Evolutionary conservation across 805 yeast genomes (phyloP).

Genomic region (Lipomyces japonicus): DNA sequence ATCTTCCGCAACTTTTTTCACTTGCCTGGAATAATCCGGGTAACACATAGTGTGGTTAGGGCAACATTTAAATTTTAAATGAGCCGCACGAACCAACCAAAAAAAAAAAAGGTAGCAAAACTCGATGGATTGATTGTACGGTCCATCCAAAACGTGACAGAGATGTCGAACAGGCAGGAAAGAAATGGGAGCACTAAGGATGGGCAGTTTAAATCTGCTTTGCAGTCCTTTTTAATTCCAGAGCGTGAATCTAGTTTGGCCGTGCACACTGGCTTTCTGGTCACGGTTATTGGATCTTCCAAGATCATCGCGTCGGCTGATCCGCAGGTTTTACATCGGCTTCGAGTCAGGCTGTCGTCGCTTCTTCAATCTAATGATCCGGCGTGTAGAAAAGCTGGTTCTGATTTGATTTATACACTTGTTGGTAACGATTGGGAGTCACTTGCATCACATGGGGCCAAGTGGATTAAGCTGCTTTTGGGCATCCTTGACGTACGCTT

Average conservation of each 20-base stretch:
- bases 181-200: not conserved
- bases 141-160: no score
- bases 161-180: no score
- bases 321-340: constrained; percentile 15
- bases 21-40: no score
- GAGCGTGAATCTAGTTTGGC: constrained; percentile 14
- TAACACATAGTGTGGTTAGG: no score
- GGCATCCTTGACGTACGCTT: constrained; percentile 11
- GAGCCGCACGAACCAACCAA: no score
- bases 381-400: constrained; percentile 9
- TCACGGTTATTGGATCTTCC: constrained; percentile 10
- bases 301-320: constrained; percentile 5
- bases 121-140: no score
- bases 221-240: constrained; percentile 12
- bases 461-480: constrained; percentile 20
- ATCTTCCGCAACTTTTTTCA: no score
- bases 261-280: constrained; percentile 13
- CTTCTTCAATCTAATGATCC: constrained; percentile 15
- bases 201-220: constrained; percentile 11
- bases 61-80: no score
- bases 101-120: no score
- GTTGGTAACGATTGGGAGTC: constrained; percentile 23
- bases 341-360: constrained; percentile 25
- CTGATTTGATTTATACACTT: constrained; percentile 11
- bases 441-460: constrained; percentile 21